Evolutionary conservation across 2,329 filamentous ascomycete species (phyloP), one percentile per base, ranked within the genome.

Genomic region (Neonectria punicea): DNA sequence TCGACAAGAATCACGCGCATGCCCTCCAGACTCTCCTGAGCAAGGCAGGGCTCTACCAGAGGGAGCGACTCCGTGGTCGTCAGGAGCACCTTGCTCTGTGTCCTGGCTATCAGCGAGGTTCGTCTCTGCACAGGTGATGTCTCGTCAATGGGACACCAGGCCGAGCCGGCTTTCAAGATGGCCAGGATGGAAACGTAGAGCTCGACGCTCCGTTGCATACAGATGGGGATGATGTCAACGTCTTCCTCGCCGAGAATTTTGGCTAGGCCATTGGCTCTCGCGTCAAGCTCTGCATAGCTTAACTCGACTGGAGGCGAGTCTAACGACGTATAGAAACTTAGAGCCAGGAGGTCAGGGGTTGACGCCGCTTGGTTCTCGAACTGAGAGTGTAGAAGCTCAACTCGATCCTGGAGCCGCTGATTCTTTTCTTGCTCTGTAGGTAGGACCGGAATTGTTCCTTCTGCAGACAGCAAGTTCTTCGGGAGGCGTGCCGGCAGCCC

Each of bases 191-290:
- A 75, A 18, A 82, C 73, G 60, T 81, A 81, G 16, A 70, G 53
- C 76, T 77, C 75, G 3, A 78, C 74, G 50, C 76, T 77, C 58
- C 78, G 77, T 22, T 80, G 74, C 68, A 82, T 80, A 39, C 79
- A 80, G 14, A 82, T 77, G 9, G 76, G 78, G 6, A 80, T 74
- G 9, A 78, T 69, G 6, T 49, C 46, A 3, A 95, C 87, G 53
- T 90, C 83, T 68, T 93, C 90, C 0, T 92, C 92, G 41, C 91
- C 85, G 13, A 95, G 84, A 3, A n/a, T 4, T 75, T 94, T 94
- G 60, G 93, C 83, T 77, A 94, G 91, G 63, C 91, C 91, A 68
- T 94, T 92, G 5, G 61, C 60, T 20, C 89, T 82, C 91, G 84
- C 18, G 91, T 91, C 14, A 86, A 79, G 51, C 70, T 70, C 50